Evolutionary conservation across 805 yeast genomes (phyloP).

Genomic region (Millerozyma acaciae): DNA sequence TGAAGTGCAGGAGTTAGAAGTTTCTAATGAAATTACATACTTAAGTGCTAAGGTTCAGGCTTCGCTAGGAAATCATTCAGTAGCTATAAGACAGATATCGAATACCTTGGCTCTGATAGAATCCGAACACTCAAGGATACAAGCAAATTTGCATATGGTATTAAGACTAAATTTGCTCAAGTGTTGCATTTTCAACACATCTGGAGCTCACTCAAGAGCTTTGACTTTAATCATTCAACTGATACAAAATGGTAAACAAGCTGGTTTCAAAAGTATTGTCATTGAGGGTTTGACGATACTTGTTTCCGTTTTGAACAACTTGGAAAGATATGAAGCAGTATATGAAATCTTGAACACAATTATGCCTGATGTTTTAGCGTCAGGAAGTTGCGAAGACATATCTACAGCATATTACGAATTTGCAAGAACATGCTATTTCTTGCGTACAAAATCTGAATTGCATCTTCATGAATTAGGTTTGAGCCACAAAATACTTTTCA

Average conservation of each 20-base stretch:
- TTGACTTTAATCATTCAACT: slow-evolving; percentile 48
- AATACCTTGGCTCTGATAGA: slow-evolving; percentile 15
- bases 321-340: slow-evolving; percentile 44
- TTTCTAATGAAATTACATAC: slow-evolving; percentile 23
- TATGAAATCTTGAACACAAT: slow-evolving; percentile 34
- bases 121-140: slow-evolving; percentile 15
- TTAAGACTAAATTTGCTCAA: slow-evolving; percentile 46
- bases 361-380: slow-evolving; percentile 43
- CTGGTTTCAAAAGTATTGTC: slow-evolving; percentile 43
- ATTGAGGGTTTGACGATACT: slow-evolving; percentile 47
- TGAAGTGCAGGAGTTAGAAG: slow-evolving; percentile 27
- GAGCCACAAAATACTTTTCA: slow-evolving; percentile 17
- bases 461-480: background rate
- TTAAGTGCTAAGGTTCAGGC: slow-evolving; percentile 28
- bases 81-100: slow-evolving; percentile 23
- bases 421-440: slow-evolving; percentile 18
- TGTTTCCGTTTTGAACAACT: slow-evolving; percentile 39
- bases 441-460: slow-evolving; percentile 4
- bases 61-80: slow-evolving; percentile 27
- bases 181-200: slow-evolving; percentile 38
- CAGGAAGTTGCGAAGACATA: slow-evolving; percentile 34
- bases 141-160: slow-evolving; percentile 39
- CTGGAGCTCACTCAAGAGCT: slow-evolving; percentile 47
- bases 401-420: slow-evolving; percentile 34
- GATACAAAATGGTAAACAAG: slow-evolving; percentile 42